These are phyloP conservation scores for Populus hybrid DNA, from an alignment of 441 rosid genomes.

Conservation along the genomic window DNA sequence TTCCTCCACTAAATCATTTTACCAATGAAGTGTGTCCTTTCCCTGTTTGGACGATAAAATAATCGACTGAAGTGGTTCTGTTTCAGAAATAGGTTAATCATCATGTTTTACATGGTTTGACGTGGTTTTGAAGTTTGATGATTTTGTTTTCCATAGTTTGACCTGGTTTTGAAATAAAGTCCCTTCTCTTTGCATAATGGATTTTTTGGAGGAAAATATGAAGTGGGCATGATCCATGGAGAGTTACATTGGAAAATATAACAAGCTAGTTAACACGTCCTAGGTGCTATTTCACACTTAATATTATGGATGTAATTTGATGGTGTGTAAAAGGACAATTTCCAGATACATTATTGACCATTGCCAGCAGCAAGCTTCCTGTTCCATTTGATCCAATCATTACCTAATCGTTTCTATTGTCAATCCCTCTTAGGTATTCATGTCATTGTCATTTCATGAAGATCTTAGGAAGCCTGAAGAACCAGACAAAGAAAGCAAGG, in stretches of 20 bases:
- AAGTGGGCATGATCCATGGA: background rate
- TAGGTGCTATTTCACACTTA: background rate
- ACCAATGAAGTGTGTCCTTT: background rate
- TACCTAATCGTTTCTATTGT: background rate
- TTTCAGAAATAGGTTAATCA: background rate
- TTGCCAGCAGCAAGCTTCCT: background rate
- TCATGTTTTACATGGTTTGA: background rate
- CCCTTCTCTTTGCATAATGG: background rate
- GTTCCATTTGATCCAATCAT: background rate
- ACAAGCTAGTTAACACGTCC: background rate
- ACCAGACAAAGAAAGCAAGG: constrained; percentile 36
- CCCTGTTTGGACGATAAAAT: background rate
- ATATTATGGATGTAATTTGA: background rate
- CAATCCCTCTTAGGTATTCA: constrained; percentile 45
- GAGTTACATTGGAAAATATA: background rate
- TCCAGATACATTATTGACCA: background rate
- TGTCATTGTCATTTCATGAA: constrained; percentile 73
- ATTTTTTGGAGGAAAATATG: background rate
- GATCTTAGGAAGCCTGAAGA: constrained; percentile 50
- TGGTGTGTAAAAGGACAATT: background rate
- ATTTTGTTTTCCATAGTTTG: background rate
- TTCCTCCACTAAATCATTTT: background rate
- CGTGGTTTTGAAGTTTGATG: background rate
- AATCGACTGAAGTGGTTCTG: background rate
- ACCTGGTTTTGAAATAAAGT: background rate